Percentiles rank a stretch among this genome's conserved stretches.
Evolutionary conservation across 208 protist species (phyloP).

Genomic region (Crithidia brevicula): DNA sequence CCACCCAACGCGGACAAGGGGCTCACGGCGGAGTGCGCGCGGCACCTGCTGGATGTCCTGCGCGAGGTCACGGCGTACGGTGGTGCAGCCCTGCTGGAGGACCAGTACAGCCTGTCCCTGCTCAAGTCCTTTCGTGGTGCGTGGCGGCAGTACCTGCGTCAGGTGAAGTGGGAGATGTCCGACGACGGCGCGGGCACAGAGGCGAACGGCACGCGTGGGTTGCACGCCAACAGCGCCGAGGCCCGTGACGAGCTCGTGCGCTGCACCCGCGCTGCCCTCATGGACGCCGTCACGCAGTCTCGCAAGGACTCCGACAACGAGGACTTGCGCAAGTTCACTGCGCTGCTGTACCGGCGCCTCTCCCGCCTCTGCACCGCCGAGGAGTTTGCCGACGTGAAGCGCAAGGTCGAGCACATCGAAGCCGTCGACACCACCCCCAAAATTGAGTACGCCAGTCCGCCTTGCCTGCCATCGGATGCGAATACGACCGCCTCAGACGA

Average conservation of each 20-base stretch:
- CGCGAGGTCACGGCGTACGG: slow-evolving; percentile 62
- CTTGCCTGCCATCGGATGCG: slow-evolving; percentile 50
- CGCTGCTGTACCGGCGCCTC: slow-evolving; percentile 58
- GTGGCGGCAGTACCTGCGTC: slow-evolving; percentile 65
- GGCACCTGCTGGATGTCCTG: slow-evolving; percentile 65
- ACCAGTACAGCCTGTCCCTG: slow-evolving; percentile 49
- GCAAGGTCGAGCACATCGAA: slow-evolving; percentile 39
- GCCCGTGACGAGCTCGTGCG: slow-evolving; percentile 47
- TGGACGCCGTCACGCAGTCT: slow-evolving; percentile 43
- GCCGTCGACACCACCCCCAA: slow-evolving; percentile 19
- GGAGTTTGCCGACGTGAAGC: slow-evolving; percentile 48
- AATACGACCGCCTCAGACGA: slow-evolving; percentile 77
- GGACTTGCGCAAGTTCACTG: slow-evolving; percentile 54
- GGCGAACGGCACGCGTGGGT: not conserved
- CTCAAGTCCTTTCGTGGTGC: slow-evolving; percentile 59
- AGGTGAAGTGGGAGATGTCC: slow-evolving; percentile 36
- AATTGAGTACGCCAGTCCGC: slow-evolving; percentile 45
- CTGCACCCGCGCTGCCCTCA: slow-evolving; percentile 50
- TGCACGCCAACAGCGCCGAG: not conserved
- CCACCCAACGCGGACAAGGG: not conserved
- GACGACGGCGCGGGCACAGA: not conserved
- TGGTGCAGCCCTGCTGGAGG: slow-evolving; percentile 12
- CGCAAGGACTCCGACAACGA: slow-evolving; percentile 40
- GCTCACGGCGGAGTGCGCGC: slow-evolving; percentile 61
- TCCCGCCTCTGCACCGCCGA: slow-evolving; percentile 48